Base-by-base conservation (phyloP, 345 rosid species). In the Citrus sp. region DNA sequence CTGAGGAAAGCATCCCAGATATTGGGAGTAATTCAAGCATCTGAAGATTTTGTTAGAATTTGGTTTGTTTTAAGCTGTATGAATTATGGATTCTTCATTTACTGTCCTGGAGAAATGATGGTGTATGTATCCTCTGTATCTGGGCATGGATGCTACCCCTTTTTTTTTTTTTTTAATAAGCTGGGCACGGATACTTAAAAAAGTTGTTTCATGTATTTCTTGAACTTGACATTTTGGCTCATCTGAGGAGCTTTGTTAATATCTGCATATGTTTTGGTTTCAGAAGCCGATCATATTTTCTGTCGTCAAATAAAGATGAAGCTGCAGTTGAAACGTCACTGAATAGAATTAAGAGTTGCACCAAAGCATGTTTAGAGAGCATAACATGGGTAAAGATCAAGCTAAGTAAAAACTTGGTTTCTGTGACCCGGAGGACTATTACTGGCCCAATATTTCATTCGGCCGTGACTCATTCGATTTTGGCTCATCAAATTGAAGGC, bases 1-100 rank as follows among this genome's bases (percentile, higher is more conserved):
- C 37, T 27, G 62, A 49, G 65, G 63, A 32, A 56, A 71, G 18
- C 60, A 70, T 24, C 73, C 82, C 79, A 21, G 35, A 70, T 24
- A 54, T 67, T 66, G 73, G 79, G 67, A 63, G 22, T 51, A 66
- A 35, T 34, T 30, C 12, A 12, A 32, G 70, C 58, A 37, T 67
- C 78, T 60, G 66, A 63, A 19, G 62, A 5, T 37, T 51, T 18
- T 64, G 34, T 54, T 24, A 54, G 37, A 67, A 13, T 34, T 66
- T 49, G 34, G 14, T 37, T 38, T 51, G 6, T 66, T 24, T 34
- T 37, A 37, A 37, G 65, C 63, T 35, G 65, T 67, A 66, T 35
- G 6, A 55, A 18, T 24, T 27, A 25, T 25, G 79, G 55, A 60
- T 12, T 42, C 51, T 42, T 42, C 51, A 42, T 42, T 42, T 66